Evolutionary conservation across 2,329 filamentous ascomycete species (phyloP), one percentile per base, ranked within the genome.

Genomic region (Alternaria conjuncta): DNA sequence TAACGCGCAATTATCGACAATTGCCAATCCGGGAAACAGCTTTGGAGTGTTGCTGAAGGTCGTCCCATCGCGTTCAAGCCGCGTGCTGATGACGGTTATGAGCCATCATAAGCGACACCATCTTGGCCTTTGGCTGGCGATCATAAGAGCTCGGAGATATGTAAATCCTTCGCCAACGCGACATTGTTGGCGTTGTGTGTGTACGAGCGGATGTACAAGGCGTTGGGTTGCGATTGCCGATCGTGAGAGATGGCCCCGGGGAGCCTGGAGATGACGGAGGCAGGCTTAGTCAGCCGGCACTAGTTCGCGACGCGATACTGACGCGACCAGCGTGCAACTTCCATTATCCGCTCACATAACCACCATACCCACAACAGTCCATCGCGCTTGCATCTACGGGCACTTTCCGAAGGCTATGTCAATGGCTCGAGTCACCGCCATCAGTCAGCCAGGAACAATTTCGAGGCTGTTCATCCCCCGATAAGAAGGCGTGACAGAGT

Each of bases 391-490:
- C 36, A 41, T 36, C 32, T 3, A 36, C 32, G n/a, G n/a, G n/a
- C 32, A 10, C 15, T 36, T 36, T 2, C 2, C 15, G 32, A n/a
- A 36, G 15, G 32, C 15, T 36, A 41, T 41, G 36, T 4, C 3
- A 11, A 18, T 41, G 36, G n/a, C n/a, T 18, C n/a, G 1, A 41
- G 36, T 18, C 36, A 41, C 6, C 9, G 15, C 36, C 36, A 11
- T 41, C 36, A 41, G 36, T 61, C 58, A 61, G 2, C 51, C 51
- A 18, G 51, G 58, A 32, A 61, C 11, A 25, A 61, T 61, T 20
- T 61, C 58, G 30, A 56, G 44, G n/a, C 58, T 44, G 12, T 57
- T 54, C 13, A 25, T 43, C 10, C n/a, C n/a, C 9, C 49, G 30
- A 8, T 54, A 44, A 5, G 51, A 49, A 23, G 20, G 23, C 6